A percentile compares a stretch with the other conserved stretches of the same genome.
These are phyloP conservation scores for Canna indica DNA, from an alignment of 176 grass and related monocot species.

Conservation along the genomic window DNA sequence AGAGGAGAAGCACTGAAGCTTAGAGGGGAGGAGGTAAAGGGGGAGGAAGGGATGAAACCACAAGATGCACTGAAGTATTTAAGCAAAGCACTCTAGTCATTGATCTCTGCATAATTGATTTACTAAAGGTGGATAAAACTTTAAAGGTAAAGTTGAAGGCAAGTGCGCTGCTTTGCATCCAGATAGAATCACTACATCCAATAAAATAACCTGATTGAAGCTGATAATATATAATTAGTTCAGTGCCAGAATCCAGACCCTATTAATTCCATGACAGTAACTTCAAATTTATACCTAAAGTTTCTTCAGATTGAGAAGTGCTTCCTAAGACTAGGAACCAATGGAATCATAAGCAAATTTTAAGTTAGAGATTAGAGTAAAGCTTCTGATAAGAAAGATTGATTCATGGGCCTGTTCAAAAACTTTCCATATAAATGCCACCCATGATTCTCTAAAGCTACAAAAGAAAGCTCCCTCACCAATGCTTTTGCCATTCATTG, in stretches of 20 bases:
- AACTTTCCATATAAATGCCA: slow-evolving; percentile 3
- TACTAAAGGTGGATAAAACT: not conserved
- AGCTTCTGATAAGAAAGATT: not conserved
- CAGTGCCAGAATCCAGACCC: too few species aligned
- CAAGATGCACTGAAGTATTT: not conserved
- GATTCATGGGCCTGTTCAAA: not conserved
- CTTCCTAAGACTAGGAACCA: not conserved
- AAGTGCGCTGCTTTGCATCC: slow-evolving; percentile 2
- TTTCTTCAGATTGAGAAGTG: not conserved
- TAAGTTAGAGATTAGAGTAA: not conserved
- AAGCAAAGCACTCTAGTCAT: not conserved
- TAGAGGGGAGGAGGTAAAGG: not conserved
- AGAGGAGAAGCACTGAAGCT: not conserved
- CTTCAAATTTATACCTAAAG: not conserved
- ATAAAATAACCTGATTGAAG: not conserved
- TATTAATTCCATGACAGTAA: too few species aligned
- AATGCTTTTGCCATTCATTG: not conserved
- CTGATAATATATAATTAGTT: not conserved
- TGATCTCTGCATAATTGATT: not conserved
- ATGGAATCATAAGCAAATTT: too few species aligned
- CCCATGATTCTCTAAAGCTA: slow-evolving; percentile 1
- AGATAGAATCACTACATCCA: not conserved
- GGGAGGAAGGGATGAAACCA: not conserved
- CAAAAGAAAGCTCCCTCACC: not conserved
- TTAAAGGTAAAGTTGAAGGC: not conserved